Evolutionary conservation across 495 filamentous ascomycete species (phyloP).

Genomic region (Aspergillus homomorphus): DNA sequence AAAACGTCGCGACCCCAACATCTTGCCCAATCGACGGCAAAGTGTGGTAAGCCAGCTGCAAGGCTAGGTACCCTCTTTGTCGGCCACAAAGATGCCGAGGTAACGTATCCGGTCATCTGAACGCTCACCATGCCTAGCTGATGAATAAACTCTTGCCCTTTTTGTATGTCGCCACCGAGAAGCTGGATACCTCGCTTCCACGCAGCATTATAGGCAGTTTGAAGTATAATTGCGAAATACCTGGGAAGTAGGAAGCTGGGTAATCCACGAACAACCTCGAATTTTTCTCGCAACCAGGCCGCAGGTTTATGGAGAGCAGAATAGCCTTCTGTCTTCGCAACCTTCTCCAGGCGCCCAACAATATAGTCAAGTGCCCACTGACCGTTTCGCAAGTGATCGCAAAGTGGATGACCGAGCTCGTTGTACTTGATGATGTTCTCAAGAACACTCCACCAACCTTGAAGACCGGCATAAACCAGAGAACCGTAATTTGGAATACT

Average conservation of each 20-base stretch:
- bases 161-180: constrained; percentile 69
- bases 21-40: constrained; percentile 87
- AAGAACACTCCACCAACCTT: constrained; percentile 97
- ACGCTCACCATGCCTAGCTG: constrained; percentile 84
- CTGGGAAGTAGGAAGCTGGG: constrained; percentile 88
- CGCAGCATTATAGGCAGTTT: constrained; percentile 81
- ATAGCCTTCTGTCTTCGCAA: constrained; percentile 59
- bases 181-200: constrained; percentile 74
- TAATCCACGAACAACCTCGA: constrained; percentile 75
- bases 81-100: constrained; percentile 87
- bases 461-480: constrained; percentile 91
- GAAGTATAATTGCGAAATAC: constrained; percentile 87
- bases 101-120: constrained; percentile 84
- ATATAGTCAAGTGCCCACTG: constrained; percentile 95
- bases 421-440: constrained; percentile 83
- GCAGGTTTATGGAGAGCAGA: constrained; percentile 59
- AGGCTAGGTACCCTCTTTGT: constrained; percentile 78
- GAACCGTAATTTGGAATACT: constrained; percentile 77
- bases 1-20: constrained; percentile 98
- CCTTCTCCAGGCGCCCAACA: constrained; percentile 69
- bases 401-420: constrained; percentile 87
- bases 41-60: constrained; percentile 93
- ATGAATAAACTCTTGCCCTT: constrained; percentile 81
- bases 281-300: constrained; percentile 77
- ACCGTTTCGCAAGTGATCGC: constrained; percentile 85